Evolutionary conservation across 768 basidiomycete genomes (phyloP).

Genomic region (Flagelloscypha sp.): DNA sequence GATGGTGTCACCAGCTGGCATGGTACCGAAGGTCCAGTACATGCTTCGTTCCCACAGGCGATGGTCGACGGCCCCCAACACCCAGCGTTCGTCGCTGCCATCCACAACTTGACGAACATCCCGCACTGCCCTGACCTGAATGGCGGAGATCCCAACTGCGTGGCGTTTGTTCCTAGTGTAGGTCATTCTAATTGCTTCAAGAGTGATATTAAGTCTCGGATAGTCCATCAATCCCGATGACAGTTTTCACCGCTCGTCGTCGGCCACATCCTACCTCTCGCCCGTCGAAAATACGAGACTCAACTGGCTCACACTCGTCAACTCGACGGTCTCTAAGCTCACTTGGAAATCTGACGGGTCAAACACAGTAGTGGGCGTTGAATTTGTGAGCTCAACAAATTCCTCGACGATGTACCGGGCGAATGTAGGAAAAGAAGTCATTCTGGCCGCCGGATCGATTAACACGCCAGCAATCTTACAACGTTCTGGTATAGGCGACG

Average conservation of each 20-base stretch:
- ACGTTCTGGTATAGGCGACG: constrained; percentile 38
- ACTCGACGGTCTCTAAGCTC: constrained; percentile 13
- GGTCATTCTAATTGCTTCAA: too few species aligned
- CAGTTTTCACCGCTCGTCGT: constrained; percentile 31
- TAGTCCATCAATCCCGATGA: constrained; percentile 43
- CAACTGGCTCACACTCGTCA: constrained; percentile 20
- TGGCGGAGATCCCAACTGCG: constrained; percentile 48
- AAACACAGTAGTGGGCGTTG: constrained; percentile 15
- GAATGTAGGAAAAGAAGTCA: constrained; percentile 23
- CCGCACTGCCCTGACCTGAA: constrained; percentile 41
- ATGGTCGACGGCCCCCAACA: constrained; percentile 56
- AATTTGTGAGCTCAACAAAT: constrained; percentile 15
- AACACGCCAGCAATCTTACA: constrained; percentile 25
- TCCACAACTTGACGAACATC: constrained; percentile 40
- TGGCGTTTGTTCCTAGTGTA: constrained; percentile 46
- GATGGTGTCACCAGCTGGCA: constrained; percentile 40
- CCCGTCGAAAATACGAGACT: constrained; percentile 15
- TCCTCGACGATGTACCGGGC: constrained; percentile 9
- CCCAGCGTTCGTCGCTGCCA: constrained; percentile 36
- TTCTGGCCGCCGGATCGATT: constrained; percentile 30
- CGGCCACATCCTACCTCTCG: constrained; percentile 24
- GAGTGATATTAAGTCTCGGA: constrained; percentile 11
- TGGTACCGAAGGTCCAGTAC: constrained; percentile 44
- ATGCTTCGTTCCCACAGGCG: constrained; percentile 40
- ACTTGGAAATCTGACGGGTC: constrained; percentile 4